Percentiles rank a stretch among this genome's conserved stretches.
Evolutionary conservation across 2,329 filamentous ascomycete genomes (phyloP).

Genomic region (Diaporthe batatas): DNA sequence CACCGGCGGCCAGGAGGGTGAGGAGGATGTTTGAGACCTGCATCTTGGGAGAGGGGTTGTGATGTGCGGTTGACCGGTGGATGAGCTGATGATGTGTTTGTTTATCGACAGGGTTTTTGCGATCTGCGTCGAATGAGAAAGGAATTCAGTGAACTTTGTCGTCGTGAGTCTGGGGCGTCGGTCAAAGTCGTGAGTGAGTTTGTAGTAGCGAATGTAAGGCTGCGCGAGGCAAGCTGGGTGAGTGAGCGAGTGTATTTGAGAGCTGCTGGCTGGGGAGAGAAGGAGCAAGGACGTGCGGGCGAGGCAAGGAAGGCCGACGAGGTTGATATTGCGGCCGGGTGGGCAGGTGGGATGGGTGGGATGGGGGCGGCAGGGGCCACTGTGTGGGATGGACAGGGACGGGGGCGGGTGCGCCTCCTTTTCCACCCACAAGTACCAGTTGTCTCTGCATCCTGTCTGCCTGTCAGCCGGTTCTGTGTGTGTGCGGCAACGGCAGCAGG

Average conservation of each 20-base stretch:
- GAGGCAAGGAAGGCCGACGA: slow-evolving; percentile 23
- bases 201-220: slow-evolving; percentile 40
- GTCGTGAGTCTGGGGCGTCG: slow-evolving; percentile 13
- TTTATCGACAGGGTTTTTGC: slow-evolving; percentile 3
- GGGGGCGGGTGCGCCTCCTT: slow-evolving; percentile 30
- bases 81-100: neutral
- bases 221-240: slow-evolving; percentile 40
- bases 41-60: slow-evolving; percentile 55
- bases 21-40: slow-evolving; percentile 59
- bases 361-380: slow-evolving; percentile 2
- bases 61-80: slow-evolving; percentile 10
- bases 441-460: neutral
- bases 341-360: too few species aligned
- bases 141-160: neutral
- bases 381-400: slow-evolving; percentile 19
- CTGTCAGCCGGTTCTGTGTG: too few species aligned
- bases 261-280: slow-evolving; percentile 22
- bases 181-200: neutral
- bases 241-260: slow-evolving; percentile 24
- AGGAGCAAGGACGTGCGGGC: slow-evolving; percentile 14
- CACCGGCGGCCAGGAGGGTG: slow-evolving; percentile 56
- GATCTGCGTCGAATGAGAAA: neutral
- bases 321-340: slow-evolving; percentile 28
- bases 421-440: slow-evolving; percentile 19
- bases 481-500: slow-evolving; percentile 5